phyloP scores from a whole-genome alignment of 768 basidiomycete genomes.

The Pleurotus platypus region DNA sequence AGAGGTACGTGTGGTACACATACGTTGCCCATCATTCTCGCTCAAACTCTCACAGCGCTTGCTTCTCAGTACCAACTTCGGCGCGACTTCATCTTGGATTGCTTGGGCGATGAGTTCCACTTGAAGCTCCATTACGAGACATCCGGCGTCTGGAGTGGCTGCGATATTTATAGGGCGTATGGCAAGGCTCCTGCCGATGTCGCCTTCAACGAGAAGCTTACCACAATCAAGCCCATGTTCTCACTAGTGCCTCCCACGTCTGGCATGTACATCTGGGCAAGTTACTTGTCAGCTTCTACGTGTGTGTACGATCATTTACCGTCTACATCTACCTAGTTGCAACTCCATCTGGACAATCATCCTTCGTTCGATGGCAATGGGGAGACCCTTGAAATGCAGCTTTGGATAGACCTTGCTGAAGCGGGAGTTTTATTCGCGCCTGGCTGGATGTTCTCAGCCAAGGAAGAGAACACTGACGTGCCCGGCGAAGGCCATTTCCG shows the following conservation, averaged over 20 bases:
- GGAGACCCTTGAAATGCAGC: conserved; percentile 44
- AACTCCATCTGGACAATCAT: conserved; percentile 58
- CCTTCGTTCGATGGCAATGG: conserved; percentile 40
- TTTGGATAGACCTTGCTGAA: conserved; percentile 61
- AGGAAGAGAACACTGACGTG: conserved; percentile 14
- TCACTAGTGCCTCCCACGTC: conserved; percentile 72
- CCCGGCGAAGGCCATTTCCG: conserved; percentile 47
- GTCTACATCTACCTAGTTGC: conserved; percentile 23
- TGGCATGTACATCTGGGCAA: conserved; percentile 83
- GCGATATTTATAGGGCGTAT: conserved; percentile 42
- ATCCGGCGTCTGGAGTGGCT: conserved; percentile 28
- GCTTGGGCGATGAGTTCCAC: conserved; percentile 60
- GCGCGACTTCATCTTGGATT: conserved; percentile 64
- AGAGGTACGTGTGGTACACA: conserved; percentile 38
- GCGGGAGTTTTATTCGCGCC: conserved; percentile 63
- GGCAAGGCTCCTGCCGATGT: conserved; percentile 24
- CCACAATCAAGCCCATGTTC: conserved; percentile 35
- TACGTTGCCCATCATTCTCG: neutral
- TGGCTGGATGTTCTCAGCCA: conserved; percentile 44
- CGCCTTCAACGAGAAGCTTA: conserved; percentile 35
- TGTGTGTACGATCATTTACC: neutral
- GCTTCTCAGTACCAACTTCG: conserved; percentile 52
- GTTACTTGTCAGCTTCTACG: conserved; percentile 12
- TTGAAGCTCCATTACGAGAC: conserved; percentile 33
- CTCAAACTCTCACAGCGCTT: conserved; percentile 31